phyloP scores from a whole-genome alignment of 2,329 filamentous ascomycete genomes.

The Trichoderma endophyticum region DNA sequence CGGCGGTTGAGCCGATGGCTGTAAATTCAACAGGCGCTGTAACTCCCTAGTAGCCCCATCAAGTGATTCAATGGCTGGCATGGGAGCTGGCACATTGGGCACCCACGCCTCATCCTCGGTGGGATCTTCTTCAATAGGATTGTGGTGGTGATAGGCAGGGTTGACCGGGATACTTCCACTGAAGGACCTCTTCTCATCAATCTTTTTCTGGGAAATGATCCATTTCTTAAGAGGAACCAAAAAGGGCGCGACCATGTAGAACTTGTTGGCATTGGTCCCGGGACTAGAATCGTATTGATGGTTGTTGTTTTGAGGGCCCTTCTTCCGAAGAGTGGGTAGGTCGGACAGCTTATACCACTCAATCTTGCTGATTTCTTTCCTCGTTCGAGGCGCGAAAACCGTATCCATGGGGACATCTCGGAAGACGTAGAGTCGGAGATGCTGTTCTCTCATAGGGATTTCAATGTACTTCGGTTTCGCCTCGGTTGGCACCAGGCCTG shows the following conservation, averaged over 20 bases:
- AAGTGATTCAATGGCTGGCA: conserved; percentile 43
- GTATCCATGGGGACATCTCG: conserved; percentile 84
- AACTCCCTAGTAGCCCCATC: conserved; percentile 52
- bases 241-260: conserved; percentile 98
- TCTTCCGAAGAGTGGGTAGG: conserved; percentile 77
- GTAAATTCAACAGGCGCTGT: conserved; percentile 54
- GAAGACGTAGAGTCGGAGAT: conserved; percentile 90
- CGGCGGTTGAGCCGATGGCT: conserved; percentile 49
- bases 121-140: conserved; percentile 50
- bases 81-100: conserved; percentile 31
- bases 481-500: conserved; percentile 71
- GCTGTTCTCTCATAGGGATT: conserved; percentile 86
- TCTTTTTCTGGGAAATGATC: conserved; percentile 80
- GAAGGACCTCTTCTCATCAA: conserved; percentile 52
- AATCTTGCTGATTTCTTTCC: conserved; percentile 97
- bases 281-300: conserved; percentile 55
- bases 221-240: conserved; percentile 81
- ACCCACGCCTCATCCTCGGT: conserved; percentile 61
- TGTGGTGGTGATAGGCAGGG: conserved; percentile 41
- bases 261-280: conserved; percentile 71
- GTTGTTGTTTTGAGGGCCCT: conserved; percentile 45
- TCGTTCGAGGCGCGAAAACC: conserved; percentile 80
- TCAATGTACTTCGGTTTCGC: conserved; percentile 79
- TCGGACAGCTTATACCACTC: conserved; percentile 91
- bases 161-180: conserved; percentile 39